Percentiles rank a stretch among this genome's conserved stretches.
Evolutionary conservation across 164 flowering plant genomes (phyloP).

Genomic region (Aristolochia californica): DNA sequence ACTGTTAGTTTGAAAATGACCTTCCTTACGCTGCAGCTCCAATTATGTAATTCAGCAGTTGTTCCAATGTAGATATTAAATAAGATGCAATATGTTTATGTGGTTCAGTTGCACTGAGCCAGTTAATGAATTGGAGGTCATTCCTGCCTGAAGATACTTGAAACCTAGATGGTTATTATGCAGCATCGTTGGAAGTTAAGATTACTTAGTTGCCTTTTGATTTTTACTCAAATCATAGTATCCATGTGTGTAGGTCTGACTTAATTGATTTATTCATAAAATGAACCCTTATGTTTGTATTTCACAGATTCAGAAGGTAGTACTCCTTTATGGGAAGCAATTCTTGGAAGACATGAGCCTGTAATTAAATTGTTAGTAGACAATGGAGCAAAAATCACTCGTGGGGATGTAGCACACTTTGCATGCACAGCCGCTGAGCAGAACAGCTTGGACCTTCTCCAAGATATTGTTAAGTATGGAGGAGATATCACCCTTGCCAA

Average conservation of each 20-base stretch:
- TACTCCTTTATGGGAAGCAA: constrained; percentile 82
- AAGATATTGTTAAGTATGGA: constrained; percentile 33
- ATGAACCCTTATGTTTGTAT: background rate
- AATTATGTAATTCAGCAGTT: too few relatives aligned
- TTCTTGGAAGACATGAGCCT: constrained; percentile 35
- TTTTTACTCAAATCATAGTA: background rate
- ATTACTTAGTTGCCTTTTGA: background rate
- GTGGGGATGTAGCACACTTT: constrained; percentile 54
- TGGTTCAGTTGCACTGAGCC: background rate
- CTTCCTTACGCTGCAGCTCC: too few relatives aligned
- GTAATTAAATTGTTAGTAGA: constrained; percentile 36
- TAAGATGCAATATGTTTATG: background rate
- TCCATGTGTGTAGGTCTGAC: background rate
- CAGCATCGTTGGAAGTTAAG: background rate
- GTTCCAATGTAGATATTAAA: too few relatives aligned
- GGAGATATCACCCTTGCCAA: constrained; percentile 43
- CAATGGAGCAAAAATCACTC: constrained; percentile 39
- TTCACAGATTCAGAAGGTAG: constrained; percentile 64
- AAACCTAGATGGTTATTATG: background rate
- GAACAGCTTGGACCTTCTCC: constrained; percentile 44
- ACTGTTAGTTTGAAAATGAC: too few relatives aligned
- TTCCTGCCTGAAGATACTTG: background rate
- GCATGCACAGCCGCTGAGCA: constrained; percentile 72
- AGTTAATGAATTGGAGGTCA: too few relatives aligned
- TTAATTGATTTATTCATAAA: too few relatives aligned